Percentiles rank a stretch among this genome's conserved stretches.
phyloP scores from a whole-genome alignment of 139 green algal genomes.

The Deuterostichococcus epilithicus region DNA sequence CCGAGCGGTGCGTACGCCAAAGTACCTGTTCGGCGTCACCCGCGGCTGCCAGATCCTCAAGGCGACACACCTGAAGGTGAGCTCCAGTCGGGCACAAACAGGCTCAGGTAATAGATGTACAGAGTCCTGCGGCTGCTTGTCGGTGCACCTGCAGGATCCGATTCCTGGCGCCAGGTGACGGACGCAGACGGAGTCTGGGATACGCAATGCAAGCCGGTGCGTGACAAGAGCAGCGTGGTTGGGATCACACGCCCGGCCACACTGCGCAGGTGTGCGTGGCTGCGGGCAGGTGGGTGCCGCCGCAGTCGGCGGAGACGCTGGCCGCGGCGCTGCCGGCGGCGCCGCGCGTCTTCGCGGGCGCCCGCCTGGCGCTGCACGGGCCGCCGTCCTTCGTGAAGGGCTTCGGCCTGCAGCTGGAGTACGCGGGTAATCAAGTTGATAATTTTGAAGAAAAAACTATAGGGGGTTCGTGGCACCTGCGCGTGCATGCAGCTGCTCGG shows the following conservation, averaged over 20 bases:
- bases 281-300: conserved; percentile 7
- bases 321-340: not conserved
- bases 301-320: not conserved
- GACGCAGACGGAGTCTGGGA: too few relatives aligned
- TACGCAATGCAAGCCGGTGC: too few relatives aligned
- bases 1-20: conserved; percentile 3
- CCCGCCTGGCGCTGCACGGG: conserved; percentile 12
- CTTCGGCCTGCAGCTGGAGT: conserved; percentile 13
- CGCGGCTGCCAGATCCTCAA: conserved; percentile 9
- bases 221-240: too few relatives aligned
- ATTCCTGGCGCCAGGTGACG: too few relatives aligned
- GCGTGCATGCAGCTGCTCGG: too few relatives aligned
- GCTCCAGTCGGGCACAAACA: too few relatives aligned
- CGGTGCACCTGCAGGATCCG: too few relatives aligned
- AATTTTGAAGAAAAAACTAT: not conserved
- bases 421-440: conserved; percentile 14
- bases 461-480: too few relatives aligned
- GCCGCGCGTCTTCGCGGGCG: conserved; percentile 18
- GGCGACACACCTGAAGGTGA: not conserved
- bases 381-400: not conserved
- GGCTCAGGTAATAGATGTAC: too few relatives aligned
- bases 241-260: too few relatives aligned
- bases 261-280: conserved; percentile 13
- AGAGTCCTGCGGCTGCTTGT: too few relatives aligned
- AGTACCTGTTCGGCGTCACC: conserved; percentile 18